Conservation (phyloP, 164 flowering plant species). For the Paratinospora sagittata region DNA sequence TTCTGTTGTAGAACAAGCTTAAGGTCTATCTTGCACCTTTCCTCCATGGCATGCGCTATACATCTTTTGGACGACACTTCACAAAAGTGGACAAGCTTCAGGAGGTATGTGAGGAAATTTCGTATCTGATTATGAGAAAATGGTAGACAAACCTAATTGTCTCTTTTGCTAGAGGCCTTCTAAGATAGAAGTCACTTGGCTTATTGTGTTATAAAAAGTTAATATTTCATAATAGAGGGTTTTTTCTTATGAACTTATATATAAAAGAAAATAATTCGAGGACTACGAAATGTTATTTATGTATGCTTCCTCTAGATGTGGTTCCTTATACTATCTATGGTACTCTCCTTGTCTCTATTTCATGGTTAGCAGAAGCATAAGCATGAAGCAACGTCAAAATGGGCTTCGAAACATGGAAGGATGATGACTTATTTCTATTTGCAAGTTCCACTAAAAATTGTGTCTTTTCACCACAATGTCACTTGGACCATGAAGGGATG, state of each 20-base stretch:
- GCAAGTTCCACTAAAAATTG: no score
- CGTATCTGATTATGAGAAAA: no score
- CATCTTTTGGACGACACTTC: constrained; percentile 96
- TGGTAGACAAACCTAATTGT: no score
- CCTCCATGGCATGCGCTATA: constrained; percentile 78
- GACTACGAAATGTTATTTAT: neutral
- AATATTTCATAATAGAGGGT: neutral
- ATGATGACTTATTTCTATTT: no score
- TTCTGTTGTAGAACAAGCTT: constrained; percentile 55
- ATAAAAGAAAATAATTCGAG: neutral
- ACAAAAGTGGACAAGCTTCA: constrained; percentile 79
- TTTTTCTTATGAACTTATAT: neutral
- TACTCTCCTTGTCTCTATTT: neutral
- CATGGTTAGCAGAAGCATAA: neutral
- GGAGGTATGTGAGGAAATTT: constrained; percentile 55
- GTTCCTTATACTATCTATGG: neutral
- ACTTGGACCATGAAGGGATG: no score
- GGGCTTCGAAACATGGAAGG: neutral
- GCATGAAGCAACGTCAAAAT: neutral
- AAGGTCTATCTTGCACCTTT: constrained; percentile 84
- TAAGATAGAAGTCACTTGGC: neutral
- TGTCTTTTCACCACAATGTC: no score
- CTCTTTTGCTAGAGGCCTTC: neutral
- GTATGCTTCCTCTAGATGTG: neutral
- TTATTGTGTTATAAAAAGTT: neutral